Evolutionary conservation across 495 filamentous ascomycete genomes (phyloP).

Genomic region (Xylaria castorea): DNA sequence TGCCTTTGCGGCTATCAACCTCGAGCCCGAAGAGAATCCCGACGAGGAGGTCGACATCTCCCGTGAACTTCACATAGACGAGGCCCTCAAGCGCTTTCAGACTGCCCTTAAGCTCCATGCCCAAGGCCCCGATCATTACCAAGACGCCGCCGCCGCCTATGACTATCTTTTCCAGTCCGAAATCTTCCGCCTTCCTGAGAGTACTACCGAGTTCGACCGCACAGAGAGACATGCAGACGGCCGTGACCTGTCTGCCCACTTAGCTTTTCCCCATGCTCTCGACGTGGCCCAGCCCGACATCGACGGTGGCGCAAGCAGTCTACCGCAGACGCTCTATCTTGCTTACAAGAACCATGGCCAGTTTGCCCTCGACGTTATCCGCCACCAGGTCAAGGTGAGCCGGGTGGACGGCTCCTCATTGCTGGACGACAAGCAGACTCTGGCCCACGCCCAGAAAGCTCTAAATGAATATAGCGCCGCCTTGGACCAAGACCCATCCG

Average conservation of each 20-base stretch:
- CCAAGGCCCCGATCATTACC: constrained; percentile 76
- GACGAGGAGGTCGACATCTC: constrained; percentile 95
- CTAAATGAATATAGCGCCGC: constrained; percentile 74
- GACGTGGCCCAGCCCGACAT: constrained; percentile 53
- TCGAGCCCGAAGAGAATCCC: constrained; percentile 87
- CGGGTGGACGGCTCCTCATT: constrained; percentile 37
- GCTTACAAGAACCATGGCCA: constrained; percentile 95
- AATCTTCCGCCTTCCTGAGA: constrained; percentile 90
- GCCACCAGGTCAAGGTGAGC: constrained; percentile 50
- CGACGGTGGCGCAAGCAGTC: constrained; percentile 77
- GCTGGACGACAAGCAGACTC: constrained; percentile 49
- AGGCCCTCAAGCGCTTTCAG: constrained; percentile 95
- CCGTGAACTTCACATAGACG: constrained; percentile 94
- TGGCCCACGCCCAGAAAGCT: constrained; percentile 51
- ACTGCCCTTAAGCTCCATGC: constrained; percentile 89
- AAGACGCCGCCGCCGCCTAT: constrained; percentile 83
- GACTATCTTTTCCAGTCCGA: constrained; percentile 85
- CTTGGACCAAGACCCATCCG: constrained; percentile 87
- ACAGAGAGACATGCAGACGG: constrained; percentile 65
- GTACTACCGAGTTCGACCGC: constrained; percentile 76
- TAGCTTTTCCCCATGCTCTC: constrained; percentile 46
- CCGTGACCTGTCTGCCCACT: constrained; percentile 43
- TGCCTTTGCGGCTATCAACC: constrained; percentile 82
- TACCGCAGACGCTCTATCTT: constrained; percentile 89
- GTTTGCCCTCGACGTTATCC: constrained; percentile 79